Evolutionary conservation across 306 rosid genomes (phyloP).

Genomic region (Trifolium repens): DNA sequence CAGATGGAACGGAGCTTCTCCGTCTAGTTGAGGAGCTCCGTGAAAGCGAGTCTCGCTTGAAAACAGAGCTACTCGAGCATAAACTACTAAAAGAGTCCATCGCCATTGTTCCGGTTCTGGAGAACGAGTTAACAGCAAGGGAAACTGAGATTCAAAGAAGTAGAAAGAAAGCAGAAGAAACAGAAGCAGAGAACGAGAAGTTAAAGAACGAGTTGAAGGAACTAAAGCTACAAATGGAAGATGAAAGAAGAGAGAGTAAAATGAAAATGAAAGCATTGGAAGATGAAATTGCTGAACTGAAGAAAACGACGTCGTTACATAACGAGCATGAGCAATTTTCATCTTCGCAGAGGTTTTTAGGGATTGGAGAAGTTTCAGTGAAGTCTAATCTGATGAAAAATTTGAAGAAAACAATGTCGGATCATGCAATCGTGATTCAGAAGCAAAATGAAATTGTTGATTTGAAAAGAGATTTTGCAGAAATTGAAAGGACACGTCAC

Average conservation of each 20-base stretch:
- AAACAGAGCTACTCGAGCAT: conserved; percentile 84
- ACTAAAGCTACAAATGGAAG: conserved; percentile 46
- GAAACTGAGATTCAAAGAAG: conserved; percentile 62
- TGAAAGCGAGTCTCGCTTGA: conserved; percentile 86
- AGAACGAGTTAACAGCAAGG: conserved; percentile 63
- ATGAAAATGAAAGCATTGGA: conserved; percentile 59
- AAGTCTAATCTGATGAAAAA: conserved; percentile 64
- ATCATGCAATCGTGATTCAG: conserved; percentile 43
- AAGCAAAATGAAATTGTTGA: conserved; percentile 52
- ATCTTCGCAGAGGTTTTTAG: conserved; percentile 71
- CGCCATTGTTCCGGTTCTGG: conserved; percentile 79
- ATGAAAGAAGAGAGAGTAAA: conserved; percentile 53
- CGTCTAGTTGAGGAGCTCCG: conserved; percentile 88
- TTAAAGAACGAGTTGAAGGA: conserved; percentile 53
- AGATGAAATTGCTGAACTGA: conserved; percentile 65
- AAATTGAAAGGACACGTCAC: conserved; percentile 62
- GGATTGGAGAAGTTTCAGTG: conserved; percentile 60
- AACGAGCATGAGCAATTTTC: conserved; percentile 50
- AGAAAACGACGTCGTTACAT: conserved; percentile 56
- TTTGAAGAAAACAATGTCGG: conserved; percentile 57
- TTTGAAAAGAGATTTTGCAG: conserved; percentile 61
- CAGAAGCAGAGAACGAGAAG: conserved; percentile 63
- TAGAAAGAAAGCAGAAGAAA: conserved; percentile 44
- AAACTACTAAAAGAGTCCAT: conserved; percentile 81
- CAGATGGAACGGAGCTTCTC: conserved; percentile 86